A percentile compares a stretch with the other conserved stretches of the same genome.
Conservation (phyloP, 306 rosid species). For the Clitoria ternatea region DNA sequence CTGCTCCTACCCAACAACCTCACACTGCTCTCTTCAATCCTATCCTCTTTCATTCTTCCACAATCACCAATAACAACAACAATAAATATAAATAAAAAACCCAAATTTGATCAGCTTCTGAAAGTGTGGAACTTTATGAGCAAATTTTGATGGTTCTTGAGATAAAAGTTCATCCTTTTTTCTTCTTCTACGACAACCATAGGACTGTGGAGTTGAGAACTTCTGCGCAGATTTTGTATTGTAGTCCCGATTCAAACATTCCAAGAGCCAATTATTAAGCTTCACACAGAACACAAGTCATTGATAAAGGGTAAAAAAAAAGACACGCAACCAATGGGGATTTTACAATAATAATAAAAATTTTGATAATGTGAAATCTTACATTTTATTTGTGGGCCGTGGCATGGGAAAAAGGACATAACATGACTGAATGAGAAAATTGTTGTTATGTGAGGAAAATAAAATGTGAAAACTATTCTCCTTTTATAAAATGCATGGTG, state of each 20-base stretch:
- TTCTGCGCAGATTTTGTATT: too few species aligned
- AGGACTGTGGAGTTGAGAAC: background rate
- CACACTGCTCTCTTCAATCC: slow-evolving; percentile 67
- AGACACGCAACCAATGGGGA: too few species aligned
- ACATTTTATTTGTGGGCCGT: too few species aligned
- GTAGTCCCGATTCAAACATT: slow-evolving; percentile 11
- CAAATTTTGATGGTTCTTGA: slow-evolving; percentile 5
- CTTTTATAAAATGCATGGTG: too few species aligned
- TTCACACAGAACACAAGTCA: background rate
- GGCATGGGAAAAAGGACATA: too few species aligned
- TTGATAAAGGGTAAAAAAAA: too few species aligned
- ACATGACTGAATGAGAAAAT: too few species aligned
- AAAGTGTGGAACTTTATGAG: slow-evolving; percentile 22
- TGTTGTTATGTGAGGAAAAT: too few species aligned
- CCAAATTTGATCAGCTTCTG: slow-evolving; percentile 15
- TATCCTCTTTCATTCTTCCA: slow-evolving; percentile 49
- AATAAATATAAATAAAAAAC: slow-evolving; percentile 26
- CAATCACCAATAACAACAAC: background rate
- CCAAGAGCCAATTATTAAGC: background rate
- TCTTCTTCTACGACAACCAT: background rate
- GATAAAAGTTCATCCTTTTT: slow-evolving; percentile 21
- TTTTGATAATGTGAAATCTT: too few species aligned
- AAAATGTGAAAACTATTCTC: too few species aligned
- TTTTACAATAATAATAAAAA: too few species aligned
- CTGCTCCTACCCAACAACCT: slow-evolving; percentile 40